These are phyloP conservation scores for Paraphoma sp. DNA, from an alignment of 2,329 filamentous ascomycete genomes.

Conservation along the genomic window DNA sequence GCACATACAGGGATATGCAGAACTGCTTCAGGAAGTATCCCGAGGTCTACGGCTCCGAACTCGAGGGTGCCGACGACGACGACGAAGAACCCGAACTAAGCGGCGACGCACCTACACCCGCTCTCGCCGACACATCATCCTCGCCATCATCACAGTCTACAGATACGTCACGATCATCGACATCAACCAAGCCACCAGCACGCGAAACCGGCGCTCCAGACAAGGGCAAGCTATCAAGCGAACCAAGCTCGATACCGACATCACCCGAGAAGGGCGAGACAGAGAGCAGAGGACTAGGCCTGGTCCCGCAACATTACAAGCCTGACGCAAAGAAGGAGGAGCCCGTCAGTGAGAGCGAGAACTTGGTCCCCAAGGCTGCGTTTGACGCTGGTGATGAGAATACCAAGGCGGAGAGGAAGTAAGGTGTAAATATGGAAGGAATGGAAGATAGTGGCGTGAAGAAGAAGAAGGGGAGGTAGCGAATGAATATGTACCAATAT, in stretches of 20 bases:
- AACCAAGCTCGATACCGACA: slow-evolving; percentile 14
- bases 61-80: slow-evolving; percentile 76
- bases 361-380: slow-evolving; percentile 57
- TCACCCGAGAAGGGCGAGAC: slow-evolving; percentile 13
- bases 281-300: slow-evolving; percentile 9
- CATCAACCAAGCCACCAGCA: background rate
- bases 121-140: slow-evolving; percentile 5
- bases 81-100: slow-evolving; percentile 64
- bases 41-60: slow-evolving; percentile 88
- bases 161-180: background rate
- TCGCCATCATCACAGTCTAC: slow-evolving; percentile 1
- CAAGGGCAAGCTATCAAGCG: slow-evolving; percentile 9
- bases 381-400: slow-evolving; percentile 50
- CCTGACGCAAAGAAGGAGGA: slow-evolving; percentile 16
- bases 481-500: background rate
- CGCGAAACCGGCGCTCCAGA: slow-evolving; percentile 8
- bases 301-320: slow-evolving; percentile 28
- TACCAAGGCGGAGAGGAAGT: background rate
- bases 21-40: slow-evolving; percentile 93
- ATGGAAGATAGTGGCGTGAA: background rate
- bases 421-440: slow-evolving; percentile 1
- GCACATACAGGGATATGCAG: slow-evolving; percentile 79
- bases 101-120: slow-evolving; percentile 17
- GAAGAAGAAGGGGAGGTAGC: background rate
- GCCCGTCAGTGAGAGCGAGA: slow-evolving; percentile 50